Evolutionary conservation across 768 basidiomycete species (phyloP).

Genomic region (Fistulinella prunicolor): DNA sequence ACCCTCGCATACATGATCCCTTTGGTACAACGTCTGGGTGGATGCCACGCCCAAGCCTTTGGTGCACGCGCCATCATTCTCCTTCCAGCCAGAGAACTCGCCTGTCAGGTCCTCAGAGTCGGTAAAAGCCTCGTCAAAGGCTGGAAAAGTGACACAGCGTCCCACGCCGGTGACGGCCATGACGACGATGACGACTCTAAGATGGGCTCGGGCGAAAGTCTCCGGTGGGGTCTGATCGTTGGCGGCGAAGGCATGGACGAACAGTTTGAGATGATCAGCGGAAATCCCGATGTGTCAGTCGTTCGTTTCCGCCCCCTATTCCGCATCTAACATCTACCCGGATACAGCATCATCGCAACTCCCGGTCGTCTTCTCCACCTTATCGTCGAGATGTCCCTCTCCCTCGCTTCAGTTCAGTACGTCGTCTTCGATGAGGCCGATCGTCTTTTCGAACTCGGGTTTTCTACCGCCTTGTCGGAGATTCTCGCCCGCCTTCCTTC

Average conservation of each 20-base stretch:
- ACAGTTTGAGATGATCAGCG: slow-evolving; percentile 93
- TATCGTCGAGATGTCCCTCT: slow-evolving; percentile 93
- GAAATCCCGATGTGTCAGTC: slow-evolving; percentile 92
- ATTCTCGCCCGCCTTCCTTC: slow-evolving; percentile 86
- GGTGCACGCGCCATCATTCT: slow-evolving; percentile 87
- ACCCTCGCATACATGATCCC: slow-evolving; percentile 96
- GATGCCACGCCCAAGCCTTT: slow-evolving; percentile 73
- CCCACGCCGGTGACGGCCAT: slow-evolving; percentile 71
- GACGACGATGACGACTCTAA: slow-evolving; percentile 50
- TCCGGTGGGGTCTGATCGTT: slow-evolving; percentile 93
- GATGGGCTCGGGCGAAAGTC: slow-evolving; percentile 45
- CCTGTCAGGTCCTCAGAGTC: slow-evolving; percentile 89
- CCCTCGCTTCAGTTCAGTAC: slow-evolving; percentile 82
- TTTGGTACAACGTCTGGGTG: slow-evolving; percentile 80
- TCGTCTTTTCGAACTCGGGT: slow-evolving; percentile 97
- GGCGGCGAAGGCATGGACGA: slow-evolving; percentile 95
- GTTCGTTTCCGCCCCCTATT: slow-evolving; percentile 2
- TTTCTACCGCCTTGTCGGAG: slow-evolving; percentile 87
- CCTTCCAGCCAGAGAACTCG: slow-evolving; percentile 90
- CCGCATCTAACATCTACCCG: slow-evolving; percentile 12
- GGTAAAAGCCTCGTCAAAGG: slow-evolving; percentile 92
- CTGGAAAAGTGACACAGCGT: slow-evolving; percentile 58
- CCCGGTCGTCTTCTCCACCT: slow-evolving; percentile 97
- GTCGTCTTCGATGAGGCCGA: slow-evolving; percentile 98
- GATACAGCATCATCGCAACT: slow-evolving; percentile 86